Conservation (phyloP, 805 yeast genomes). For the Hanseniaspora hatyaiensis region DNA sequence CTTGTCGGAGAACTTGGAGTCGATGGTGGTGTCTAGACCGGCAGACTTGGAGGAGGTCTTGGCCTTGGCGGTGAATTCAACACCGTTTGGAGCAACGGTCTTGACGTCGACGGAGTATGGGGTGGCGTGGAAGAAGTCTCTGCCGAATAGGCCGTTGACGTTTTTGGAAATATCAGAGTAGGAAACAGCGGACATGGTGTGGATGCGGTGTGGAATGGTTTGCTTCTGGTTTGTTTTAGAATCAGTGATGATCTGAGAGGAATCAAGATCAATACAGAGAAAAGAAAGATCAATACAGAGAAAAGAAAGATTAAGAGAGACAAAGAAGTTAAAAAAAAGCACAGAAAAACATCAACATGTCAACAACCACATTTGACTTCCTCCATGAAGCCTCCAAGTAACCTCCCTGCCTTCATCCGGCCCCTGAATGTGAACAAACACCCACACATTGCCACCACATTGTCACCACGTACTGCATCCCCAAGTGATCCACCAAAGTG, state of each 20-base stretch:
- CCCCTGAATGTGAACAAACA: no score
- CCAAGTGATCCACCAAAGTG: no score
- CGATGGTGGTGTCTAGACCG: conserved; percentile 76
- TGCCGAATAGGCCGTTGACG: conserved; percentile 77
- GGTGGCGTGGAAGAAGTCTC: conserved; percentile 85
- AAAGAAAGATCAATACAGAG: no score
- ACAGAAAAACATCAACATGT: no score
- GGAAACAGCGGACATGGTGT: conserved; percentile 71
- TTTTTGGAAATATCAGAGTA: conserved; percentile 88
- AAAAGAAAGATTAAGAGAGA: no score
- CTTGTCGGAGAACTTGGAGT: conserved; percentile 87
- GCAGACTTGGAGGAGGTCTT: conserved; percentile 67
- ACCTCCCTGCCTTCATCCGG: no score
- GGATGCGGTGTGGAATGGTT: not conserved
- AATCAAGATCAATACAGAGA: not conserved
- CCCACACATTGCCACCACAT: no score
- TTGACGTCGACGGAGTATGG: conserved; percentile 81
- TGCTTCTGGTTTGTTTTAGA: not conserved
- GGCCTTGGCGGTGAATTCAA: conserved; percentile 86
- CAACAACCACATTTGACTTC: no score
- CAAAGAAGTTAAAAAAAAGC: no score
- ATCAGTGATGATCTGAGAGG: not conserved
- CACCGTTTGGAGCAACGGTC: conserved; percentile 94
- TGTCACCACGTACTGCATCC: no score
- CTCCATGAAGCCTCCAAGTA: no score